Base-by-base conservation (phyloP, 352 stramenopile genomes). In the Lagenidium giganteum region DNA sequence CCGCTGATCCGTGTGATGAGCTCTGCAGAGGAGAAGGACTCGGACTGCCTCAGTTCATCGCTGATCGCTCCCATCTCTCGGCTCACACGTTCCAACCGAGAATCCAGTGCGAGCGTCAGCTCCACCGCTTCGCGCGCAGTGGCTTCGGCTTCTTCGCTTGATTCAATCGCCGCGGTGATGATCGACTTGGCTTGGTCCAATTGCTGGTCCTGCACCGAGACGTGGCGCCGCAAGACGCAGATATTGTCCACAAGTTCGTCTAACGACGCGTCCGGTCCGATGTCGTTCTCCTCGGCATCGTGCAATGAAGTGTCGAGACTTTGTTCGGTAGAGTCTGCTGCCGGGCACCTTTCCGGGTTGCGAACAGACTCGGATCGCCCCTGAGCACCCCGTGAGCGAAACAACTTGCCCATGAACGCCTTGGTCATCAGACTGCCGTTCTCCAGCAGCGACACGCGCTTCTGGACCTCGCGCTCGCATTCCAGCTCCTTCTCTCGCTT, bases 401-500 rank as follows among this genome's bases (percentile, higher is more conserved):
- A 61, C 22, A 84, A 46, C 39, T 80, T 79, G n/a, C 83, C 72
- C 12, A 81, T n/a, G n/a, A n/a, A 52, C 12, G 67, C 54, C 24
- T 66, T 65, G 40, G 54, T 47, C 30, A 75, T 70, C 20, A 66
- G 24, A 69, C 41, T 34, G n/a, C 48, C 26, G 30, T 44, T 47
- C 5, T 82, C 66, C 24, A 75, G 51, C 42, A 80, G 67, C 12
- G 64, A 78, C 12, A 83, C 44, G 54, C 72, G 56, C 31, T 64
- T 61, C 49, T 83, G 66, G 34, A 87, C 60, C 61, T 87, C 74
- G 8, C 66, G 62, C 54, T 87, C 75, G 37, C 51, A 64, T 35
- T 85, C 75, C 23, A 83, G 51, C 42, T 84, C 75, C 49, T 83
- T 84, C 1, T 64, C 72, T 48, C 81, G 71, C 45, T 75, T 79